phyloP scores from a whole-genome alignment of 306 rosid species.

The Purshia tridentata region DNA sequence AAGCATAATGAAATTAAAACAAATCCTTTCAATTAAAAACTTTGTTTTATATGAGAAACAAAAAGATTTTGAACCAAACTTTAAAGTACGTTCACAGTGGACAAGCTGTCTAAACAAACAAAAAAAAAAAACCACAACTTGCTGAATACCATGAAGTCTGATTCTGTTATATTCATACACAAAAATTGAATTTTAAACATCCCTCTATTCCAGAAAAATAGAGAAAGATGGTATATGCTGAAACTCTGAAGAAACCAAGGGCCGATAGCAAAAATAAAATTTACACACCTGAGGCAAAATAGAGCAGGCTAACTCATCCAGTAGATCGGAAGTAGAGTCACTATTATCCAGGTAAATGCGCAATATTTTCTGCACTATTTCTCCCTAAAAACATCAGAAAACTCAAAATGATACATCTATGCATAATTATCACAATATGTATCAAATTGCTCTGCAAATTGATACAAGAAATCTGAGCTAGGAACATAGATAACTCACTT shows the following conservation, averaged over 20 bases:
- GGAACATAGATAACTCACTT: conserved; percentile 20
- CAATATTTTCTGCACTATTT: conserved; percentile 34
- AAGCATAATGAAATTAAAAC: neutral
- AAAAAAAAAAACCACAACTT: neutral
- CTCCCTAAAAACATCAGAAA: conserved; percentile 31
- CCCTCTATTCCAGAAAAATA: neutral
- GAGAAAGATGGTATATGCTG: neutral
- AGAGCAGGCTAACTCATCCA: conserved; percentile 30
- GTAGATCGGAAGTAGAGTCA: conserved; percentile 34
- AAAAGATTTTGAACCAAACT: neutral
- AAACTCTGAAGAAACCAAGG: neutral
- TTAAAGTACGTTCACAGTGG: neutral
- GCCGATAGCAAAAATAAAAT: neutral
- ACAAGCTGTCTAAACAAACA: neutral
- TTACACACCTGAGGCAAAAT: conserved; percentile 32
- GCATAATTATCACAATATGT: neutral
- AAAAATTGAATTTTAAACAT: neutral
- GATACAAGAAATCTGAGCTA: neutral
- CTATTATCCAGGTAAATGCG: conserved; percentile 39
- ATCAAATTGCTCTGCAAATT: neutral
- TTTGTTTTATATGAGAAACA: neutral
- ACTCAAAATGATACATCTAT: neutral
- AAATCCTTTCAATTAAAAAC: neutral
- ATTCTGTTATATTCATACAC: neutral
- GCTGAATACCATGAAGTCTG: neutral